Conservation (phyloP, 495 filamentous ascomycete species). For the Tuber brumale region DNA sequence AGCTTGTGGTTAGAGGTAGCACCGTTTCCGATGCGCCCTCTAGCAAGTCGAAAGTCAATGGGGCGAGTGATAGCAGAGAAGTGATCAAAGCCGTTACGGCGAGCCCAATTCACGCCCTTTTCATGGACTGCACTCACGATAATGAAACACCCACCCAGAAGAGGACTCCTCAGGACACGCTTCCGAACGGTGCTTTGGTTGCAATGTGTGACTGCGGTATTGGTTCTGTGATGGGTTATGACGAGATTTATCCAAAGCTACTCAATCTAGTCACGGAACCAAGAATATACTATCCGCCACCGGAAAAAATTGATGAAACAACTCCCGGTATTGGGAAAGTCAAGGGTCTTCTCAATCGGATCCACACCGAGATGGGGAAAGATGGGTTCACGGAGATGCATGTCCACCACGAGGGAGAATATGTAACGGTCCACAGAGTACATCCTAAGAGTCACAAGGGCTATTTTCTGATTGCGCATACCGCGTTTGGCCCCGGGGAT, state of each 20-base stretch:
- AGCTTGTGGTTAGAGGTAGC: constrained; percentile 49
- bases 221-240: constrained; percentile 97
- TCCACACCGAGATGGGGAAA: constrained; percentile 88
- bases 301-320: constrained; percentile 26
- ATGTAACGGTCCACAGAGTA: constrained; percentile 90
- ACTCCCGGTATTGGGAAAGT: constrained; percentile 76
- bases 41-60: constrained; percentile 42
- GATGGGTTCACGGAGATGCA: constrained; percentile 92
- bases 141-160: constrained; percentile 96
- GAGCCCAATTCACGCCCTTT: constrained; percentile 81
- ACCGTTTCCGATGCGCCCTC: not conserved
- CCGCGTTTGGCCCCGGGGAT: constrained; percentile 80
- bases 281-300: constrained; percentile 55
- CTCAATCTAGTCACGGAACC: constrained; percentile 87
- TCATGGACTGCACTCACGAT: constrained; percentile 99
- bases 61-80: constrained; percentile 42
- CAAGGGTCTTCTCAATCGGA: constrained; percentile 83
- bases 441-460: constrained; percentile 85
- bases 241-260: constrained; percentile 88
- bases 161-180: constrained; percentile 84
- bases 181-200: constrained; percentile 92
- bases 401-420: constrained; percentile 92
- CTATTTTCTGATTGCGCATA: constrained; percentile 91
- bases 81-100: constrained; percentile 48
- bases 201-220: constrained; percentile 90